Evolutionary conservation across 345 rosid species (phyloP).

Genomic region (Ricinus communis): DNA sequence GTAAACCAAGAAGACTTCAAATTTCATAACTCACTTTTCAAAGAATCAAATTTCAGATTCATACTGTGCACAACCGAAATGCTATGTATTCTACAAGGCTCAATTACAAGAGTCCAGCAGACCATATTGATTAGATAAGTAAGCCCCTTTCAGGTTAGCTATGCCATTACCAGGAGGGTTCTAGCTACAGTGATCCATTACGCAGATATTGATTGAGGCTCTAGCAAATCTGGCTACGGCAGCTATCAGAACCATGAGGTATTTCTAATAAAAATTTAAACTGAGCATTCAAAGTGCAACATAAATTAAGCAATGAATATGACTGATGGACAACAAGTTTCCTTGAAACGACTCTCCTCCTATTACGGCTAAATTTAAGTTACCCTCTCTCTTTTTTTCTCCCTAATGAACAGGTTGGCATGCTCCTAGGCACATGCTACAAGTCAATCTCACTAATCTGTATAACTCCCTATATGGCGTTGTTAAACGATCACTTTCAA

Average conservation of each 20-base stretch:
- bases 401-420: not conserved
- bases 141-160: not conserved
- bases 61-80: not conserved
- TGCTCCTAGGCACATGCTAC: not conserved
- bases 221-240: not conserved
- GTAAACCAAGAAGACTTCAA: not conserved
- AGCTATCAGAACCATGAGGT: not conserved
- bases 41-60: not conserved
- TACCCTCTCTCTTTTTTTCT: not conserved
- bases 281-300: not conserved
- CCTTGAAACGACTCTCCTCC: not conserved
- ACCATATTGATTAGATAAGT: not conserved
- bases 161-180: not conserved
- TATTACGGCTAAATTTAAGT: not conserved
- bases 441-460: not conserved
- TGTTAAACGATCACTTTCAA: too few relatives aligned
- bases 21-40: slow-evolving; percentile 2
- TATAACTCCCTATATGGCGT: not conserved
- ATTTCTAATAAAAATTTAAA: not conserved
- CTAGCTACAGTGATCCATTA: not conserved
- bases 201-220: not conserved
- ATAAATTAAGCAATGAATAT: not conserved
- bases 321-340: not conserved
- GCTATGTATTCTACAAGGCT: not conserved
- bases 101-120: not conserved